Evolutionary conservation across 345 rosid species (phyloP), one percentile per base, ranked within the genome.

Genomic region (Hirschfeldia incana): DNA sequence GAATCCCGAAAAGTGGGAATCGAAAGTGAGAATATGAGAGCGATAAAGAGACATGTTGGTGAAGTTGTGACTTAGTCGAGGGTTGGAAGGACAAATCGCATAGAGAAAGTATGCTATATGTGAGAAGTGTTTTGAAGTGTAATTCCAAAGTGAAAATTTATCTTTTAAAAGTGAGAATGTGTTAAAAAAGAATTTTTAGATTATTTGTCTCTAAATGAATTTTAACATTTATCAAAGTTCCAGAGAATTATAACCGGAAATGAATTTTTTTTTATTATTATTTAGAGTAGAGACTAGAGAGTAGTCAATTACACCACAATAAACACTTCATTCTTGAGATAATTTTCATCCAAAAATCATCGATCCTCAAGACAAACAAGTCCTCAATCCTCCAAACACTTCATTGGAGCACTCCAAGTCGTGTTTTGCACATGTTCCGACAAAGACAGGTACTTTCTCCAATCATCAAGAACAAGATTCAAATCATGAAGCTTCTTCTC

Each of bases 401-500:
- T 78, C 26, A 78, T 67, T 0, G 98, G 98, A 72, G 81, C 93
- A 57, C 89, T 87, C 97, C 97, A 90, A 4, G 86, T 53, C 46
- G 82, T 53, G 65, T 74, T 17, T 33, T 42, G 73, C 11, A 70
- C 80, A 32, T 61, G 78, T 67, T 70, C 28, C 1, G 77, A 65
- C 70, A 82, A 51, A 12, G 84, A 78, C 83, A 57, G 58, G 57
- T 75, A 93, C 4, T 61, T 81, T 67, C 74, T 89, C 97, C 95
- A 94, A 66, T 94, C 92, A 34, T 82, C 75, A 75, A 94, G 94
- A 66, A 85, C 80, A 11, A 85, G 61, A 39, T 65, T 72, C 2
- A 94, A 87, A 79, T 94, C 95, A 60, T 76, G 80, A 63, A 94
- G 69, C 76, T 91, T 94, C 59, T 65, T 86, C 6, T 81, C 84